Conservation (phyloP, 371 early-diverging fungal genomes). For the Mortierella sp. region DNA sequence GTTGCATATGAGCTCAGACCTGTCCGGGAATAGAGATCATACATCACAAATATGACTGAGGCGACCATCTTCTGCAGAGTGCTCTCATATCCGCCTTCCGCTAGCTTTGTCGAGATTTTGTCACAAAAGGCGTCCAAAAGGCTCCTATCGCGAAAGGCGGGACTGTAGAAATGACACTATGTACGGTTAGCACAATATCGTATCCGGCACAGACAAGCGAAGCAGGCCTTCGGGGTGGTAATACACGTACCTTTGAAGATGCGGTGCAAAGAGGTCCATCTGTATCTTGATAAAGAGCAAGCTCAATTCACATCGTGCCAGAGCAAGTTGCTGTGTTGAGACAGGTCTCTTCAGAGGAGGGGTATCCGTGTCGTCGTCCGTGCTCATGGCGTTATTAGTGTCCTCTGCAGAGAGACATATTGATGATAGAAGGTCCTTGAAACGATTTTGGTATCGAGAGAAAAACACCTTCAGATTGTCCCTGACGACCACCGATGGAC, state of each 20-base stretch:
- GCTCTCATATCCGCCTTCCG: conserved; percentile 7
- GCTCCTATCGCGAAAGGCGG: conserved; percentile 20
- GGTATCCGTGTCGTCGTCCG: conserved; percentile 19
- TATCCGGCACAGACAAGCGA: too few relatives aligned
- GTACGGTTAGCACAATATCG: neutral
- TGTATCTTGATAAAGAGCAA: conserved; percentile 45
- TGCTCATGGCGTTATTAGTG: conserved; percentile 10
- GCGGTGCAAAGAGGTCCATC: conserved; percentile 48
- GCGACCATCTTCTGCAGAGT: conserved; percentile 29
- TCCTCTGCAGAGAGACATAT: conserved; percentile 12
- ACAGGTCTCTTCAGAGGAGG: neutral
- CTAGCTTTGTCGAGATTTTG: conserved; percentile 12
- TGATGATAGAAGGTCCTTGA: conserved; percentile 30
- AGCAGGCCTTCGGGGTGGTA: too few relatives aligned
- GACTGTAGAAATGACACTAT: conserved; percentile 6
- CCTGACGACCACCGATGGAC: conserved; percentile 40
- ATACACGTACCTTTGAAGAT: conserved; percentile 35
- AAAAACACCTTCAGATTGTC: conserved; percentile 58
- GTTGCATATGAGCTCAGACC: conserved; percentile 14
- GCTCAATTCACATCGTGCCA: conserved; percentile 25
- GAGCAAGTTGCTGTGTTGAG: conserved; percentile 14
- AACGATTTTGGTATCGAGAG: conserved; percentile 52
- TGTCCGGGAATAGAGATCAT: conserved; percentile 40
- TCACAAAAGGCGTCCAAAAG: conserved; percentile 13
- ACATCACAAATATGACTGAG: conserved; percentile 26